Evolutionary conservation across 306 rosid species (phyloP).

Genomic region (Vachellia collinsii): DNA sequence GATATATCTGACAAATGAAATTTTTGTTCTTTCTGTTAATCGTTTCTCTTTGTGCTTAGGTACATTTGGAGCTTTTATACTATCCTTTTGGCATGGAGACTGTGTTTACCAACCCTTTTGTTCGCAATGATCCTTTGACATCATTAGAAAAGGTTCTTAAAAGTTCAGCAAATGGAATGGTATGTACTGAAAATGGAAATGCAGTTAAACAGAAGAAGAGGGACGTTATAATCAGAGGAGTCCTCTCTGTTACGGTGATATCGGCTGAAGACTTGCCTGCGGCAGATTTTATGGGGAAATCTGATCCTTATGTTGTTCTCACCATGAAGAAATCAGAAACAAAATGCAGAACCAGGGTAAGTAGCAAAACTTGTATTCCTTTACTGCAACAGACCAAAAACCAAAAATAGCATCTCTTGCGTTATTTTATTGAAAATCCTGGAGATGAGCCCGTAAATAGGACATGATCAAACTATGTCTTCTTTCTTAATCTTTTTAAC

Average conservation of each 20-base stretch:
- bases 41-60: constrained; percentile 53
- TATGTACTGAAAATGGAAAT: constrained; percentile 61
- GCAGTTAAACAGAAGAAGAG: constrained; percentile 63
- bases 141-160: constrained; percentile 87
- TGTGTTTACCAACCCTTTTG: constrained; percentile 76
- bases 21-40: constrained; percentile 28
- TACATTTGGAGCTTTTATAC: constrained; percentile 93
- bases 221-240: constrained; percentile 93
- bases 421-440: constrained; percentile 15
- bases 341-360: constrained; percentile 88
- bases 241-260: constrained; percentile 79
- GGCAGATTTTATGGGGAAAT: constrained; percentile 80
- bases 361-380: constrained; percentile 7
- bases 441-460: constrained; percentile 8
- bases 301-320: constrained; percentile 89
- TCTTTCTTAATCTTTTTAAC: constrained; percentile 4
- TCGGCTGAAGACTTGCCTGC: constrained; percentile 97
- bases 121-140: constrained; percentile 67
- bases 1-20: constrained; percentile 1
- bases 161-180: constrained; percentile 64
- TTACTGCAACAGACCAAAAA: neutral
- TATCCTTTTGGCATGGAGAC: constrained; percentile 80
- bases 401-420: neutral
- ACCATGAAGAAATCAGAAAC: constrained; percentile 85
- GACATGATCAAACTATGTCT: neutral